Evolutionary conservation across 768 basidiomycete species (phyloP), one percentile per base, ranked within the genome.

Genomic region (Fibroporia radiculosa): DNA sequence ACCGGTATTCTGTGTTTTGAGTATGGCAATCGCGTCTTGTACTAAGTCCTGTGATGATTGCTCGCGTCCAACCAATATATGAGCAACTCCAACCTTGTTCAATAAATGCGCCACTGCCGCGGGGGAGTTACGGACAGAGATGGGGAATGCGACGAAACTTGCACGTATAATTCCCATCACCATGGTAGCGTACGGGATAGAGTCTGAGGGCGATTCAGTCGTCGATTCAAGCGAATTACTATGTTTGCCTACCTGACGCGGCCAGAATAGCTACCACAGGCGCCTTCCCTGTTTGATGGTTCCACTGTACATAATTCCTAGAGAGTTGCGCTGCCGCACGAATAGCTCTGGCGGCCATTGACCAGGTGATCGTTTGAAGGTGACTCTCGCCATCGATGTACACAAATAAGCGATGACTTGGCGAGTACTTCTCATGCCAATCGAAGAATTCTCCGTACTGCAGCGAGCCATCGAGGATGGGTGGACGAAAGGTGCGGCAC

Each of bases 391-490:
- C 52, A 5, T 52, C 45, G 6, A 36, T 42, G 42, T 47, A 62
- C 4, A 55, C 47, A 40, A 64, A 67, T 22, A 66, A 35, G 12
- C 64, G 63, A 42, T 69, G 66, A 23, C 56, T 43, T 1, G 63
- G 58, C 20, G 51, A 58, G 35, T 65, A 44, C n/a, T 51, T 32
- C 3, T 48, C 48, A 36, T 67, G 56, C 59, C 59, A 69, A 34
- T 67, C 67, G 27, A 58, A 63, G n/a, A 69, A 31, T 40, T 69
- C 54, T 2, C 63, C 59, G 3, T 69, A 23, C 1, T 54, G 56
- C 5, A 64, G 42, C 12, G 56, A 57, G 23, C 62, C 60, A 44
- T 66, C 61, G 6, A 67, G 49, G 1, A 59, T 56, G 3, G 68
- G 65, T 4, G 57, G 47, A 6, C 25, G 37, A 51, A 70, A 70